Conservation (phyloP, 2,329 filamentous ascomycete genomes). For the Aureobasidium subglaciale region DNA sequence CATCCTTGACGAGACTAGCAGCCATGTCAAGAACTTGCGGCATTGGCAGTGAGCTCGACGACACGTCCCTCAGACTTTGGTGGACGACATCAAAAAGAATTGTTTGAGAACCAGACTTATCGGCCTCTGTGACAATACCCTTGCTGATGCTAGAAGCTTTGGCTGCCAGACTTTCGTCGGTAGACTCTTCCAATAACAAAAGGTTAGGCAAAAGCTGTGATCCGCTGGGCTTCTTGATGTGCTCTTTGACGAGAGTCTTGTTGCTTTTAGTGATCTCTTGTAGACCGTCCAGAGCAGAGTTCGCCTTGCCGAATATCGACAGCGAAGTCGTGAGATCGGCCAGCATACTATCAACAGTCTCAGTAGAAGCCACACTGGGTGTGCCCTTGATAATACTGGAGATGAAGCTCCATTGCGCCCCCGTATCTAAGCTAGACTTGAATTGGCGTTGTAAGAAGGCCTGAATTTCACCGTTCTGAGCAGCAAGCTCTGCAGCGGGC, state of each 20-base stretch:
- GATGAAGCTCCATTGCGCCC: conserved; percentile 30
- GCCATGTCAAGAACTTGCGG: conserved; percentile 50
- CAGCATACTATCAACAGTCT: conserved; percentile 34
- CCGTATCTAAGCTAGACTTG: conserved; percentile 10
- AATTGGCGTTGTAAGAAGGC: conserved; percentile 23
- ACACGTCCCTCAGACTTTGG: conserved; percentile 42
- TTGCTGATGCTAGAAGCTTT: conserved; percentile 27
- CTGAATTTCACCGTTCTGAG: conserved; percentile 30
- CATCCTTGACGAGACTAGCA: conserved; percentile 38
- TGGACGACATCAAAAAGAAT: conserved; percentile 48
- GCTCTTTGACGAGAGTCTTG: conserved; percentile 37
- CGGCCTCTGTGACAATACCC: conserved; percentile 9
- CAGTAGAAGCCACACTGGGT: conserved; percentile 24
- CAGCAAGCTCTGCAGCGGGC: conserved; percentile 30
- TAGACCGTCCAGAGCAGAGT: conserved; percentile 33
- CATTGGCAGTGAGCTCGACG: conserved; percentile 39
- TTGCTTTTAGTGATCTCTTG: conserved; percentile 32
- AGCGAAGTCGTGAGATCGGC: conserved; percentile 33
- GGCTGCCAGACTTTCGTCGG: conserved; percentile 44
- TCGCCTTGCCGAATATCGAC: conserved; percentile 29
- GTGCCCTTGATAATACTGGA: conserved; percentile 27
- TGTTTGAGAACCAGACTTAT: conserved; percentile 32
- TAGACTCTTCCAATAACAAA: conserved; percentile 47
- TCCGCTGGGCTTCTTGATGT: conserved; percentile 36
- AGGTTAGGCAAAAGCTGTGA: conserved; percentile 45